Conservation (phyloP, 352 stramenopile species). For the Bremia lactucae region DNA sequence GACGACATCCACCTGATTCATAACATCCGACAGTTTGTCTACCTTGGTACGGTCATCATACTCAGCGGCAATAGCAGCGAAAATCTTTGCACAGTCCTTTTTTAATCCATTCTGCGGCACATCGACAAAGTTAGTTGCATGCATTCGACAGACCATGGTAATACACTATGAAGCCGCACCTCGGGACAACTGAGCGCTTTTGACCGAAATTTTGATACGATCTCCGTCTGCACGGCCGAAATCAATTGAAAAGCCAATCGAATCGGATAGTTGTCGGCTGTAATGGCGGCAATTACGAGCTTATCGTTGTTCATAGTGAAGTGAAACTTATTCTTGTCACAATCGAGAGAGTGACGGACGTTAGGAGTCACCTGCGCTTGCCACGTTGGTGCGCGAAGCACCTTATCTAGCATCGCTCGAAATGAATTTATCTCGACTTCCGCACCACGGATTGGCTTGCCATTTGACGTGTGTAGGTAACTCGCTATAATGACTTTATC, state of each 20-base stretch:
- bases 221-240: slow-evolving; percentile 56
- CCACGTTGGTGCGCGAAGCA: slow-evolving; percentile 76
- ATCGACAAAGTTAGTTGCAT: background rate
- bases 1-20: slow-evolving; percentile 71
- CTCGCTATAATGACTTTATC: slow-evolving; percentile 75
- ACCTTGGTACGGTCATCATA: slow-evolving; percentile 83
- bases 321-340: slow-evolving; percentile 83
- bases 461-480: slow-evolving; percentile 59
- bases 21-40: slow-evolving; percentile 79
- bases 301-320: slow-evolving; percentile 86
- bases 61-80: slow-evolving; percentile 47
- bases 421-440: slow-evolving; percentile 53
- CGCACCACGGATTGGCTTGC: slow-evolving; percentile 16
- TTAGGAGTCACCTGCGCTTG: slow-evolving; percentile 82
- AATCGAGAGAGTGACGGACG: slow-evolving; percentile 76
- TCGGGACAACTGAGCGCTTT: slow-evolving; percentile 72
- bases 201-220: slow-evolving; percentile 63
- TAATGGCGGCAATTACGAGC: slow-evolving; percentile 74
- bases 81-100: slow-evolving; percentile 61
- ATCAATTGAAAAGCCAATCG: slow-evolving; percentile 79
- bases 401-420: slow-evolving; percentile 75
- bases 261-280: slow-evolving; percentile 72
- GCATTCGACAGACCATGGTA: background rate
- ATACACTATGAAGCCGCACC: slow-evolving; percentile 18
- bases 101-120: slow-evolving; percentile 47